phyloP scores from a whole-genome alignment of 2,329 filamentous ascomycete genomes.

The Hirsutella rhossiliensis region DNA sequence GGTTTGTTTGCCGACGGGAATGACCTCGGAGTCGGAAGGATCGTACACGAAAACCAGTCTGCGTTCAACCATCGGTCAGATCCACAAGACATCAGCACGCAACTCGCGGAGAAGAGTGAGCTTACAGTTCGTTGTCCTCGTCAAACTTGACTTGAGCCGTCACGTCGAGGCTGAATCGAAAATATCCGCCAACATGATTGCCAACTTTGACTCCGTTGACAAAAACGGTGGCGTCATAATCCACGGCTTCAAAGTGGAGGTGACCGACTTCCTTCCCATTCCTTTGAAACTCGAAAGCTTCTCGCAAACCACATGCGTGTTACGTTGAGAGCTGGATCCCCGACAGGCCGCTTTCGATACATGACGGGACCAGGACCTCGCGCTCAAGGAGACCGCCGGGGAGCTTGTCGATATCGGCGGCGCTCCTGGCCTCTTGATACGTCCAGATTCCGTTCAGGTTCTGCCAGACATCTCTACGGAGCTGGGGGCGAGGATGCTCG shows the following conservation, averaged over 20 bases:
- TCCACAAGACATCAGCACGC: no score
- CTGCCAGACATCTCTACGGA: constrained; percentile 40
- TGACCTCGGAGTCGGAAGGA: constrained; percentile 49
- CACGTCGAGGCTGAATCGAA: constrained; percentile 46
- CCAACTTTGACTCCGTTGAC: constrained; percentile 41
- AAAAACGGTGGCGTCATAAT: constrained; percentile 45
- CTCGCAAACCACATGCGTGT: constrained; percentile 38
- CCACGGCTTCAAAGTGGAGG: constrained; percentile 47
- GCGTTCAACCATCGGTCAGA: background rate
- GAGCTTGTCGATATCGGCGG: constrained; percentile 6
- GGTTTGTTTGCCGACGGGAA: constrained; percentile 56
- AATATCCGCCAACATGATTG: constrained; percentile 49
- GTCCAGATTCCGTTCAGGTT: constrained; percentile 49
- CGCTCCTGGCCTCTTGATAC: constrained; percentile 24
- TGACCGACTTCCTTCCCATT: constrained; percentile 34
- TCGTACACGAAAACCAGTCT: constrained; percentile 56
- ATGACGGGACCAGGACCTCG: constrained; percentile 31
- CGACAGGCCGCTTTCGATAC: constrained; percentile 33
- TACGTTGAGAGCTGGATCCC: constrained; percentile 31
- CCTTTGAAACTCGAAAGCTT: constrained; percentile 33
- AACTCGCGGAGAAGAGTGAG: background rate
- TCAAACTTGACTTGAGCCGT: constrained; percentile 30
- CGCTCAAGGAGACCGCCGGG: constrained; percentile 15
- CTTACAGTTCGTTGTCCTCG: constrained; percentile 41
- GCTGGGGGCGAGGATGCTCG: constrained; percentile 44